Percentiles rank a stretch among this genome's conserved stretches.
Conservation (phyloP, 768 basidiomycete species). For the Phanerodontia chrysosporium region DNA sequence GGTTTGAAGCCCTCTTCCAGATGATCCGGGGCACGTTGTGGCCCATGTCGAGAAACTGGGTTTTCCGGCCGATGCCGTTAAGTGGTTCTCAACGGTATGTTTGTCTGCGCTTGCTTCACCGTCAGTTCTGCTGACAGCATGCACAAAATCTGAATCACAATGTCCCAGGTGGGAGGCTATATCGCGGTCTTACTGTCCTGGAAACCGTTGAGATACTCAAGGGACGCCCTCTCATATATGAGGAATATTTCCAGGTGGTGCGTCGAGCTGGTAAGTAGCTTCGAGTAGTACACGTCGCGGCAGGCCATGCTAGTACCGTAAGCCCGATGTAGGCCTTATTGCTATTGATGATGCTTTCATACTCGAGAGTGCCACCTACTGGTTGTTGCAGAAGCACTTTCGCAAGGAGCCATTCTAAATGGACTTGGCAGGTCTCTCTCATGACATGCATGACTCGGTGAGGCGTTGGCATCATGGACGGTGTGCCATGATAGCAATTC, state of each 20-base stretch:
- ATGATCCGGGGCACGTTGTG: constrained; percentile 76
- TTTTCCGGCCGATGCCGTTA: constrained; percentile 80
- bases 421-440: constrained; percentile 87
- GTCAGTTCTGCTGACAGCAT: too few relatives aligned
- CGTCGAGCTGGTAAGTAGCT: constrained; percentile 95
- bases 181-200: constrained; percentile 90
- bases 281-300: constrained; percentile 86
- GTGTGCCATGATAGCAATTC: too few relatives aligned
- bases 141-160: constrained; percentile 89
- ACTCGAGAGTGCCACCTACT: constrained; percentile 92
- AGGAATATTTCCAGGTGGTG: constrained; percentile 87
- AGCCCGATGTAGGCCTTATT: constrained; percentile 67
- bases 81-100: constrained; percentile 81
- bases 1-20: constrained; percentile 72
- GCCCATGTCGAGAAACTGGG: constrained; percentile 59
- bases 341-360: constrained; percentile 97
- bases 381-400: constrained; percentile 86
- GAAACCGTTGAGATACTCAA: constrained; percentile 89
- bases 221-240: constrained; percentile 63
- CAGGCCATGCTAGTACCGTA: constrained; percentile 92
- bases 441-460: too few relatives aligned
- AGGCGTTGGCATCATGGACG: too few relatives aligned
- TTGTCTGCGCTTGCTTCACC: not conserved
- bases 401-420: constrained; percentile 76
- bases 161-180: constrained; percentile 92